Evolutionary conservation across 805 yeast species (phyloP).

Genomic region (Priceomyces haplophilus): DNA sequence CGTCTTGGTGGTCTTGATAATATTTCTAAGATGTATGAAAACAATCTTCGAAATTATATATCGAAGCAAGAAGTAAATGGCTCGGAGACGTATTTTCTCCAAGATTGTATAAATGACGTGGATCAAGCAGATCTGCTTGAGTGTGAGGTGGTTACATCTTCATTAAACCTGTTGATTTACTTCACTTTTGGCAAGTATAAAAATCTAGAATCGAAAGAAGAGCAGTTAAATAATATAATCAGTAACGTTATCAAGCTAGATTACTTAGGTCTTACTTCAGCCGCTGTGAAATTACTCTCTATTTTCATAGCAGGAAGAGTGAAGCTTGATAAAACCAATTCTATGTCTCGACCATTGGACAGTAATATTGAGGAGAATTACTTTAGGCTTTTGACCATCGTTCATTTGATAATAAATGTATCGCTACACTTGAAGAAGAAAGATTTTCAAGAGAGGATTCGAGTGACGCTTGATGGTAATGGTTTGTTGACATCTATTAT

Average conservation of each 20-base stretch:
- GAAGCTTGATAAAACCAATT: neutral
- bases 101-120: neutral
- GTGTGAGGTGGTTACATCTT: neutral
- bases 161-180: constrained; percentile 19
- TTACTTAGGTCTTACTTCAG: constrained; percentile 3
- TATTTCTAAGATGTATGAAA: neutral
- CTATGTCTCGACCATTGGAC: neutral
- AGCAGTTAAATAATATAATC: constrained; percentile 15
- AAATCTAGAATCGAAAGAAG: constrained; percentile 8
- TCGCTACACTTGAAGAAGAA: constrained; percentile 13
- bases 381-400: constrained; percentile 31
- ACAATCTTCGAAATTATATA: neutral
- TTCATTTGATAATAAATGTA: constrained; percentile 31
- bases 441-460: constrained; percentile 11
- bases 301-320: constrained; percentile 3
- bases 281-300: constrained; percentile 6
- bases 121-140: neutral
- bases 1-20: constrained; percentile 14
- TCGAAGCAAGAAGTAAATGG: too few species aligned
- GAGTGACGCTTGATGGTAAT: constrained; percentile 20
- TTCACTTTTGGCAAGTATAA: constrained; percentile 25
- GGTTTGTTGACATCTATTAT: constrained; percentile 46
- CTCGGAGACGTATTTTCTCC: neutral
- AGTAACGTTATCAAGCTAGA: constrained; percentile 9
- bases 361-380: constrained; percentile 12